Base-by-base conservation (phyloP, 306 rosid genomes). In the Abrus pulchellus region DNA sequence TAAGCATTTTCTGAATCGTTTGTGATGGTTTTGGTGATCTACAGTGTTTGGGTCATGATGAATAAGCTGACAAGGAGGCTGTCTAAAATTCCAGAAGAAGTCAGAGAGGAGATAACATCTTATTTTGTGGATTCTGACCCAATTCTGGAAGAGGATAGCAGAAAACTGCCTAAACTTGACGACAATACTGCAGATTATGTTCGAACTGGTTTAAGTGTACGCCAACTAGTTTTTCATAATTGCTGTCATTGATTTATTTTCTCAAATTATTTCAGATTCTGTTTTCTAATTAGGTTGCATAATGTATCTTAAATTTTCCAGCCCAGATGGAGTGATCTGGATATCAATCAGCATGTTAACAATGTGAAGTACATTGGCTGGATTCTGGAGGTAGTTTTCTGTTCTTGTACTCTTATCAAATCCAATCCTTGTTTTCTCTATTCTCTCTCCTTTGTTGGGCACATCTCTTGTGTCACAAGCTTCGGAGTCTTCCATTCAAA, bases 41-140 rank as follows among this genome's bases (percentile, higher is more conserved):
- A 69, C 90, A 96, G 99, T 90, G 93, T 96, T 72, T 93, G 98
- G 97, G 99, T 96, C 86, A 96, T 93, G 99, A 96, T 96, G 99
- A 93, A 96, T 89, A 96, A 93, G 79, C 77, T 85, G 82, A 96
- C 99, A 6, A 90, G 99, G 88, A 93, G 85, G 87, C 83, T 96
- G 52, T 93, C 99, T 14, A 96, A 96, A 78, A 90, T 96, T 79
- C 99, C 99, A 0, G 91, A 82, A 49, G 99, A 93, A 88, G 99
- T 93, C 79, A 86, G 98, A 71, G 89, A 81, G 72, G 99, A 96
- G 87, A 96, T 96, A 90, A 91, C 86, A 62, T 88, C 99, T 2
- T 96, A 71, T 83, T 96, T 93, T 88, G 78, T 88, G 84, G 74
- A 86, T 84, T 86, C 86, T 81, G 77, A 83, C 85, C 99, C 98